Percentiles rank a stretch among this genome's conserved stretches.
phyloP scores from a whole-genome alignment of 108 stramenopile species.

The Chaetoceros tenuissimus region DNA sequence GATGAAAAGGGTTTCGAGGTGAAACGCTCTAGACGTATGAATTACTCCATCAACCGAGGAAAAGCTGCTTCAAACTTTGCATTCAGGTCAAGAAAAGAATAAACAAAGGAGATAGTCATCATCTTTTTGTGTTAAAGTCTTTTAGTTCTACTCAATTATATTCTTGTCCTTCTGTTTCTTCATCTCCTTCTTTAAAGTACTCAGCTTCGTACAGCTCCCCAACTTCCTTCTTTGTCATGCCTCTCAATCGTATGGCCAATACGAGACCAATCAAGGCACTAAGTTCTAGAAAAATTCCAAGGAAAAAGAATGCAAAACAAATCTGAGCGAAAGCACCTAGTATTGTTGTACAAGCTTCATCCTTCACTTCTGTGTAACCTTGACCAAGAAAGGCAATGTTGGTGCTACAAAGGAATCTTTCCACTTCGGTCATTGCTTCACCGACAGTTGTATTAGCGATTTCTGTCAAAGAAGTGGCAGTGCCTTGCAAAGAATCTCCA shows the following conservation, averaged over 20 bases:
- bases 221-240: not conserved
- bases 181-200: too few species aligned
- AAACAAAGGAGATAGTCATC: too few species aligned
- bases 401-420: conserved; percentile 37
- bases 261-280: not conserved
- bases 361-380: conserved; percentile 19
- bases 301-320: conserved; percentile 19
- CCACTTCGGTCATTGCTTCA: conserved; percentile 28
- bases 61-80: too few species aligned
- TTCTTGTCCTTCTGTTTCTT: too few species aligned
- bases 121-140: too few species aligned
- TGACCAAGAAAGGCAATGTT: conserved; percentile 28
- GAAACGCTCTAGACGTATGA: not conserved
- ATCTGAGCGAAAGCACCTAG: conserved; percentile 27
- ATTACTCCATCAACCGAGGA: not conserved
- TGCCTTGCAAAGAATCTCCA: conserved; percentile 19
- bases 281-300: not conserved
- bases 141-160: too few species aligned
- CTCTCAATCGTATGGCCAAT: not conserved
- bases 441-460: conserved; percentile 38
- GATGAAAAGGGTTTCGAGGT: not conserved
- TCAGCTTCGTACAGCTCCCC: not conserved
- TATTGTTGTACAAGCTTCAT: conserved; percentile 19
- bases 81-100: too few species aligned
- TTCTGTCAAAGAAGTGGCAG: conserved; percentile 15